These are phyloP conservation scores for Helicostylum pulchrum DNA, from an alignment of 192 early-diverging fungal genomes.

Conservation along the genomic window DNA sequence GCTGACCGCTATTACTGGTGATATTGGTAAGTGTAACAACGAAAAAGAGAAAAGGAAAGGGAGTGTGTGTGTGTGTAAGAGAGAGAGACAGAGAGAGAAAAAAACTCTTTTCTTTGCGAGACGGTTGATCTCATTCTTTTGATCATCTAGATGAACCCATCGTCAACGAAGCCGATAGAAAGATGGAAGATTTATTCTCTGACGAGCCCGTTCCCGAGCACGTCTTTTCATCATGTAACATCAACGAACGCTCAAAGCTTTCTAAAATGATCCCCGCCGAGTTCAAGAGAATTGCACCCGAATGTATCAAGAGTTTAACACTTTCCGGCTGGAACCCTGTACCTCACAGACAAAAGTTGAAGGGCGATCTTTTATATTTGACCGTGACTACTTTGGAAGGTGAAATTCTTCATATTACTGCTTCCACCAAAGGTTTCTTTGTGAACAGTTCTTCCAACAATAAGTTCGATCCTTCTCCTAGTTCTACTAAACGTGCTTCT, in stretches of 20 bases:
- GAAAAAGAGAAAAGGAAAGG: neutral
- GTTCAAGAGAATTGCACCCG: constrained; percentile 50
- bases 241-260: constrained; percentile 42
- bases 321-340: constrained; percentile 95
- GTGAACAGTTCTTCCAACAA: constrained; percentile 76
- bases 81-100: constrained; percentile 3
- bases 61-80: constrained; percentile 1
- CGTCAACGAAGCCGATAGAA: constrained; percentile 28
- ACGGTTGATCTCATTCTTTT: neutral
- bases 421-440: constrained; percentile 80
- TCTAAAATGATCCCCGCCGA: constrained; percentile 54
- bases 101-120: neutral
- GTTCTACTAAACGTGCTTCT: constrained; percentile 40
- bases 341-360: constrained; percentile 65
- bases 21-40: constrained; percentile 45
- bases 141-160: constrained; percentile 30
- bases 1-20: constrained; percentile 59
- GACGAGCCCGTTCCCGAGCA: constrained; percentile 37
- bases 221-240: constrained; percentile 48
- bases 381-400: constrained; percentile 83
- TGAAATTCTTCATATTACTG: constrained; percentile 82
- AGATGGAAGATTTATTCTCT: constrained; percentile 33
- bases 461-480: constrained; percentile 59
- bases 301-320: constrained; percentile 69
- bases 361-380: constrained; percentile 91